Evolutionary conservation across 805 yeast species (phyloP).

Genomic region (Cyberlindnera maritima): DNA sequence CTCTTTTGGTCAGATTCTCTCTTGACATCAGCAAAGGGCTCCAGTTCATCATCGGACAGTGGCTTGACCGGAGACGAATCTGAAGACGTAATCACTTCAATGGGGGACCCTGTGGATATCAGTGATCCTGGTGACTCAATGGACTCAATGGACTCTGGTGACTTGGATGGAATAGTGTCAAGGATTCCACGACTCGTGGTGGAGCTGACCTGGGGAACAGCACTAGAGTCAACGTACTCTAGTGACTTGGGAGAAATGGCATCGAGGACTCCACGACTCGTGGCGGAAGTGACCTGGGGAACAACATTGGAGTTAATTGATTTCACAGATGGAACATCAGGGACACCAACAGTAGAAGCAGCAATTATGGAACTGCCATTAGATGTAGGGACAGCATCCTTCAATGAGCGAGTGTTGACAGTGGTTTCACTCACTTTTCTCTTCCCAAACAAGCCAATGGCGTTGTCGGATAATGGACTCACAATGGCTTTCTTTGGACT

Average conservation of each 20-base stretch:
- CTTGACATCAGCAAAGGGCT: background rate
- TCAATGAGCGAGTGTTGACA: background rate
- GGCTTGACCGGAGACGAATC: background rate
- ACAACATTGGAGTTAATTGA: background rate
- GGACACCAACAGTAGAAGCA: background rate
- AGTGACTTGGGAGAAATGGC: no score
- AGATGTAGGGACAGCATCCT: background rate
- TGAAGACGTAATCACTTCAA: background rate
- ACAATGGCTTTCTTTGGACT: slow-evolving; percentile 17
- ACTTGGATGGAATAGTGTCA: no score
- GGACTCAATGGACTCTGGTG: background rate
- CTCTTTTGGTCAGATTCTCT: background rate
- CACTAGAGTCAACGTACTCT: background rate
- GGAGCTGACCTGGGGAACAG: background rate
- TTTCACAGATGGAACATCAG: background rate
- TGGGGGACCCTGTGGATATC: background rate
- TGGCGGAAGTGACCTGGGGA: background rate
- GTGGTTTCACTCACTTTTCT: slow-evolving; percentile 16
- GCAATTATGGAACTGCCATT: background rate
- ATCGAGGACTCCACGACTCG: background rate
- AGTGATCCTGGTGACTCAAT: background rate
- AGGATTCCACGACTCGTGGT: background rate
- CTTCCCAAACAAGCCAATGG: slow-evolving; percentile 22
- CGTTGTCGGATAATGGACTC: slow-evolving; percentile 22
- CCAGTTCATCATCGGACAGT: background rate